Percentiles rank a stretch among this genome's conserved stretches.
Evolutionary conservation across 2,329 filamentous ascomycete species (phyloP).

Genomic region (Verticillium tricorpus): DNA sequence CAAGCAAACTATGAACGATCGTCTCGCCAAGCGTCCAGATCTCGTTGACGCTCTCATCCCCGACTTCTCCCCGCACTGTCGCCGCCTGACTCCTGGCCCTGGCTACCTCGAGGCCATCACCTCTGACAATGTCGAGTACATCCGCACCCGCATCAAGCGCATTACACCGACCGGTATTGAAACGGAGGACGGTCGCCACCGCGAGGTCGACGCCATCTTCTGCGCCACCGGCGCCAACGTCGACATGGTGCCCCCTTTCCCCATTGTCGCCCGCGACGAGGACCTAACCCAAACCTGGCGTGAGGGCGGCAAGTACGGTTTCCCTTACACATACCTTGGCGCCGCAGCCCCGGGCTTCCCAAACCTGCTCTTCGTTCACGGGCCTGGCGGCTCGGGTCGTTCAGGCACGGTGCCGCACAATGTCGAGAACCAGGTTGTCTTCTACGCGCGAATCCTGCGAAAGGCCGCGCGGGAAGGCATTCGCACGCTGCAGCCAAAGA

Average conservation of each 20-base stretch:
- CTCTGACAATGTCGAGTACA: constrained; percentile 58
- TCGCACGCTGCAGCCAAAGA: constrained; percentile 52
- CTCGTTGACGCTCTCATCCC: constrained; percentile 53
- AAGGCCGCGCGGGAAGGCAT: constrained; percentile 65
- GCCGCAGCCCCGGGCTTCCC: constrained; percentile 61
- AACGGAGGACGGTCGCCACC: constrained; percentile 49
- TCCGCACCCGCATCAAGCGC: constrained; percentile 49
- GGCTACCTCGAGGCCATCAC: constrained; percentile 63
- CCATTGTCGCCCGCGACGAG: constrained; percentile 49
- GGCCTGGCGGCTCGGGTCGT: constrained; percentile 54
- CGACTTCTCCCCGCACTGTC: constrained; percentile 60
- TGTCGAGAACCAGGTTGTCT: constrained; percentile 61
- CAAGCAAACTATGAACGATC: constrained; percentile 46
- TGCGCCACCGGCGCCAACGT: constrained; percentile 65
- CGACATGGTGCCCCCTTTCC: constrained; percentile 54
- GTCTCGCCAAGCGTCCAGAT: constrained; percentile 49
- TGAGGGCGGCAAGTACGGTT: constrained; percentile 49
- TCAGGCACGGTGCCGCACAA: constrained; percentile 64
- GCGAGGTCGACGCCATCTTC: constrained; percentile 60
- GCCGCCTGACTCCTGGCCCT: constrained; percentile 60
- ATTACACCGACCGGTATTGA: constrained; percentile 58
- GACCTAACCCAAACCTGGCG: constrained; percentile 55
- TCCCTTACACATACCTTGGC: constrained; percentile 65
- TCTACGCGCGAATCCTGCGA: constrained; percentile 62
- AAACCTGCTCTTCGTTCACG: constrained; percentile 61